Percentiles rank a stretch among this genome's conserved stretches.
These are phyloP conservation scores for Barbarea vulgaris DNA, from an alignment of 345 rosid species.

Conservation along the genomic window DNA sequence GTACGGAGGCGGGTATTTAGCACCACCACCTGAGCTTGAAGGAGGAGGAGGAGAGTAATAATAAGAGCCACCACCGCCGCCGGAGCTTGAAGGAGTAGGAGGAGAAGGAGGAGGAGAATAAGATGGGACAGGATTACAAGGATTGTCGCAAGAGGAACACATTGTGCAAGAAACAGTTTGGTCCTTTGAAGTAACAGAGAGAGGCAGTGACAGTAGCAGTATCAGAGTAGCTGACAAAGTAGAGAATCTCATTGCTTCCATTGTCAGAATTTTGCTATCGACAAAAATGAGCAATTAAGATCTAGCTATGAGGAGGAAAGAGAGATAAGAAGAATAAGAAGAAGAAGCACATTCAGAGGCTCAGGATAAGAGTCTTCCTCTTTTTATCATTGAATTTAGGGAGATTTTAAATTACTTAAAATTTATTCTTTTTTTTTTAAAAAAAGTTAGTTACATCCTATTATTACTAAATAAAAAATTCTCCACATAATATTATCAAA, in stretches of 20 bases:
- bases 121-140: slow-evolving; percentile 49
- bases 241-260: slow-evolving; percentile 42
- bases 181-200: slow-evolving; percentile 45
- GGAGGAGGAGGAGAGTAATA: slow-evolving; percentile 76
- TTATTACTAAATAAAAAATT: not conserved
- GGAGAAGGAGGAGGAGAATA: slow-evolving; percentile 66
- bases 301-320: slow-evolving; percentile 1
- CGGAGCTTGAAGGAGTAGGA: slow-evolving; percentile 55
- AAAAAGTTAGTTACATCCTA: not conserved
- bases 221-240: slow-evolving; percentile 21
- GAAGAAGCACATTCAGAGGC: slow-evolving; percentile 32
- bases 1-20: slow-evolving; percentile 61
- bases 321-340: not conserved
- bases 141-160: slow-evolving; percentile 82
- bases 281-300: slow-evolving; percentile 8
- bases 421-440: not conserved
- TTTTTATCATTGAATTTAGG: slow-evolving; percentile 5
- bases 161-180: slow-evolving; percentile 75
- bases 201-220: slow-evolving; percentile 35
- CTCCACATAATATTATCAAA: not conserved
- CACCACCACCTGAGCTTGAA: slow-evolving; percentile 46
- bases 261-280: slow-evolving; percentile 28
- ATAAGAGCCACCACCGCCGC: slow-evolving; percentile 44
- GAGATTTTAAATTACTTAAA: not conserved
- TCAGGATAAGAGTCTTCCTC: slow-evolving; percentile 18